phyloP scores from a whole-genome alignment of 306 rosid species.

The Lathyrus tuberosus region DNA sequence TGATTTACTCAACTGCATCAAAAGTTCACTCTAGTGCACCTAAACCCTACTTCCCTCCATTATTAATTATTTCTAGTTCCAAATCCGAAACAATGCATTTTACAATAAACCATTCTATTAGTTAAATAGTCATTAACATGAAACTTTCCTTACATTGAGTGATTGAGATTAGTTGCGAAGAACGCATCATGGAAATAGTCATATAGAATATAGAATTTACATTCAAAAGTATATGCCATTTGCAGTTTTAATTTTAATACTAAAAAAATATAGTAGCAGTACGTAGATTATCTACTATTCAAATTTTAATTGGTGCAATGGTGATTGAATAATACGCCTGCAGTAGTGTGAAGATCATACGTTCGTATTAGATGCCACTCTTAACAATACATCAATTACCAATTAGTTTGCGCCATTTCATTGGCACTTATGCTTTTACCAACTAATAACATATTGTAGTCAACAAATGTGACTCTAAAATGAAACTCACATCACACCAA shows the following conservation, averaged over 20 bases:
- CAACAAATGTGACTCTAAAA: constrained; percentile 27
- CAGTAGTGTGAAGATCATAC: not conserved
- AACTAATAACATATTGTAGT: not conserved
- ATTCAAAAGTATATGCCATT: constrained; percentile 12
- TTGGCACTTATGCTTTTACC: not conserved
- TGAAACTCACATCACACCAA: constrained; percentile 11
- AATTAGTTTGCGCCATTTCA: constrained; percentile 3
- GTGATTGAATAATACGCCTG: constrained; percentile 5
- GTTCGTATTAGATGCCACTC: constrained; percentile 13
- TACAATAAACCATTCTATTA: not conserved
- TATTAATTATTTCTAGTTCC: no score
- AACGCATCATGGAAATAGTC: constrained; percentile 2
- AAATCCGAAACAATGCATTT: not conserved
- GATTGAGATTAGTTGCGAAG: not conserved
- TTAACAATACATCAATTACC: constrained; percentile 13
- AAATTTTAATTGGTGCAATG: not conserved
- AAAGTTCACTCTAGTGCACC: no score
- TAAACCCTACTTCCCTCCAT: no score
- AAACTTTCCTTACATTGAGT: not conserved
- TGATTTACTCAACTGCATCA: no score
- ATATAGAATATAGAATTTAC: constrained; percentile 7
- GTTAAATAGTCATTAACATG: constrained; percentile 26
- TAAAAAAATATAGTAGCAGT: not conserved
- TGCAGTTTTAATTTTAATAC: not conserved
- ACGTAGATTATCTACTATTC: not conserved